These are phyloP conservation scores for Kregervanrija fluxuum DNA, from an alignment of 805 yeast species.

Conservation along the genomic window DNA sequence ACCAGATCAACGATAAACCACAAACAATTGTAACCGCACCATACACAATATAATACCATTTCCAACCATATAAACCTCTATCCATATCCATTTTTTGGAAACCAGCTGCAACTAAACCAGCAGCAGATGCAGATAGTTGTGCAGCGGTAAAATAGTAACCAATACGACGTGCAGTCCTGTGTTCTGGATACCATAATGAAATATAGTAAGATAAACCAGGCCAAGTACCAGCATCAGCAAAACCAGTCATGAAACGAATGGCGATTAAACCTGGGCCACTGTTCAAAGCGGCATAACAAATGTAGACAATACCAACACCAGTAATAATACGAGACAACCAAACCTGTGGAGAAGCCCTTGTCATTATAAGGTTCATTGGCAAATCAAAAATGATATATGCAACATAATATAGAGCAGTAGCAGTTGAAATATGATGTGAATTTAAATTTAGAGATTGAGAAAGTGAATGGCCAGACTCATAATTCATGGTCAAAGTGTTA, in stretches of 20 bases:
- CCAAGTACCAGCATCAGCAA: conserved; percentile 85
- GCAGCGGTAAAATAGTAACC: conserved; percentile 92
- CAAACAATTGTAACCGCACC: conserved; percentile 61
- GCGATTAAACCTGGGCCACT: conserved; percentile 60
- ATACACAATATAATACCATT: conserved; percentile 76
- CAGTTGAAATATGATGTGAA: conserved; percentile 56
- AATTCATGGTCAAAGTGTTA: conserved; percentile 73
- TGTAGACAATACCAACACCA: conserved; percentile 68
- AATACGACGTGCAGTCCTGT: conserved; percentile 67
- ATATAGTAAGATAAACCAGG: conserved; percentile 84
- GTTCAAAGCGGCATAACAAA: conserved; percentile 62
- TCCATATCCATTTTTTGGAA: conserved; percentile 75
- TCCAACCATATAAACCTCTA: conserved; percentile 73
- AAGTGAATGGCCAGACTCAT: conserved; percentile 53
- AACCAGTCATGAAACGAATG: conserved; percentile 61
- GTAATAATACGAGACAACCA: conserved; percentile 78
- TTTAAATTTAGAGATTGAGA: conserved; percentile 42
- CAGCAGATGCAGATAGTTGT: conserved; percentile 83
- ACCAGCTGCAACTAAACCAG: conserved; percentile 82
- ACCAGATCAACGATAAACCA: conserved; percentile 64
- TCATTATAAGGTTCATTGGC: conserved; percentile 83
- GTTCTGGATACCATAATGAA: conserved; percentile 78
- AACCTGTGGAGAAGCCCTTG: conserved; percentile 73
- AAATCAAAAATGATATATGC: conserved; percentile 80
- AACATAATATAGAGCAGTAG: conserved; percentile 75